phyloP scores from a whole-genome alignment of 1,284 basidiomycete species.

The Cutaneotrichosporon sp. region DNA sequence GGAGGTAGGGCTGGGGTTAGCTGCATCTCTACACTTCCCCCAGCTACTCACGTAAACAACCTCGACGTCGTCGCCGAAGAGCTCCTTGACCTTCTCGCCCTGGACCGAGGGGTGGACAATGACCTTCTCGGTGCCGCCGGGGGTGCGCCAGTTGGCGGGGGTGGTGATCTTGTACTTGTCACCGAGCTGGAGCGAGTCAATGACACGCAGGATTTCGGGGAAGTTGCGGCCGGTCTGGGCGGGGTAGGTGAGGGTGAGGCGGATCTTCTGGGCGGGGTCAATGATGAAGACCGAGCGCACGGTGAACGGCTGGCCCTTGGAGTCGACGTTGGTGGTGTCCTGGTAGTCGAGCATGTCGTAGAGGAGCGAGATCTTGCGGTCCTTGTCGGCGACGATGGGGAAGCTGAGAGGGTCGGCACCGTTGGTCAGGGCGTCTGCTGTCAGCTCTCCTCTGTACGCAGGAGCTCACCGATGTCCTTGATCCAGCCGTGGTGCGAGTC shows the following conservation, averaged over 20 bases:
- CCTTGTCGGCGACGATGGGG: slow-evolving; percentile 94
- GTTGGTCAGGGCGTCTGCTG: slow-evolving; percentile 62
- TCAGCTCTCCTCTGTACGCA: not conserved
- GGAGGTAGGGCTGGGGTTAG: slow-evolving; percentile 56
- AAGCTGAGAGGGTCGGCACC: slow-evolving; percentile 71
- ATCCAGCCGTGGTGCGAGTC: slow-evolving; percentile 87
- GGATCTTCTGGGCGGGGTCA: slow-evolving; percentile 85
- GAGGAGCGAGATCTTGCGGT: slow-evolving; percentile 75
- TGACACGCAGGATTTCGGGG: slow-evolving; percentile 80
- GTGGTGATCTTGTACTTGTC: slow-evolving; percentile 80
- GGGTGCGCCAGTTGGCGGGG: slow-evolving; percentile 9
- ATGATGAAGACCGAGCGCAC: slow-evolving; percentile 94
- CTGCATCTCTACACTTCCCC: not conserved
- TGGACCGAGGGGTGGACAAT: slow-evolving; percentile 89
- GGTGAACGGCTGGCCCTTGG: slow-evolving; percentile 73
- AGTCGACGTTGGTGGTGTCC: slow-evolving; percentile 83
- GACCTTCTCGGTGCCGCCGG: slow-evolving; percentile 65
- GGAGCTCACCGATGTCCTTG: slow-evolving; percentile 65
- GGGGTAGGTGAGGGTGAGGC: slow-evolving; percentile 87
- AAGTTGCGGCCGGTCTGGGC: slow-evolving; percentile 65
- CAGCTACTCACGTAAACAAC: slow-evolving; percentile 52
- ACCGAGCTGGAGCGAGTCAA: slow-evolving; percentile 87
- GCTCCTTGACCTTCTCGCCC: slow-evolving; percentile 82
- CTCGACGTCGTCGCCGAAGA: slow-evolving; percentile 57
- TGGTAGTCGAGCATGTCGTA: slow-evolving; percentile 88